Conservation (phyloP, 1,284 basidiomycete genomes). For the Malassezia cuniculi region DNA sequence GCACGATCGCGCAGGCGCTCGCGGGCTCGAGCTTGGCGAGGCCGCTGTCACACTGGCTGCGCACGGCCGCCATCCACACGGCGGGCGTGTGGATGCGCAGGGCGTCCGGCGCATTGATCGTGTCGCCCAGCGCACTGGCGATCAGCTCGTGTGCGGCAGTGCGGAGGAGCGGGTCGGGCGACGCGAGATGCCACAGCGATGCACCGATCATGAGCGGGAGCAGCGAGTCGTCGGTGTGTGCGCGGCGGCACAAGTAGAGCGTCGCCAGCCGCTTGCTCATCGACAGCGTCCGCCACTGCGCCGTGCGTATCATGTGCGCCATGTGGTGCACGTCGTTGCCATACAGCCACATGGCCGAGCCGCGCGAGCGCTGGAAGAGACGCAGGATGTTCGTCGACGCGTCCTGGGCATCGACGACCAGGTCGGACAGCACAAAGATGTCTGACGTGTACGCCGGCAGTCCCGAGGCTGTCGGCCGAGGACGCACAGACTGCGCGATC, state of each 20-base stretch:
- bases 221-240: background rate
- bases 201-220: background rate
- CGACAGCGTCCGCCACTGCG: background rate
- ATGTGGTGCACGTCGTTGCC: too few relatives aligned
- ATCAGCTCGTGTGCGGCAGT: background rate
- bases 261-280: background rate
- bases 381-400: background rate
- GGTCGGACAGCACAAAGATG: constrained; percentile 2
- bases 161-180: background rate
- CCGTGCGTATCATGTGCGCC: background rate
- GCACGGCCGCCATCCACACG: background rate
- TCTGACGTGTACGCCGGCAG: constrained; percentile 2
- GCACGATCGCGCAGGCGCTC: too few relatives aligned
- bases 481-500: too few relatives aligned
- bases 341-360: too few relatives aligned
- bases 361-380: too few relatives aligned
- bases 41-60: too few relatives aligned
- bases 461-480: too few relatives aligned
- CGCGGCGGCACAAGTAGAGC: background rate
- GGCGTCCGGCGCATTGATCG: background rate
- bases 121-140: background rate
- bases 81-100: background rate
- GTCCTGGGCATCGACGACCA: background rate
- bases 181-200: background rate
- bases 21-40: too few relatives aligned